Evolutionary conservation across 805 yeast species (phyloP).

Genomic region (Kazachstania kunashirensis): DNA sequence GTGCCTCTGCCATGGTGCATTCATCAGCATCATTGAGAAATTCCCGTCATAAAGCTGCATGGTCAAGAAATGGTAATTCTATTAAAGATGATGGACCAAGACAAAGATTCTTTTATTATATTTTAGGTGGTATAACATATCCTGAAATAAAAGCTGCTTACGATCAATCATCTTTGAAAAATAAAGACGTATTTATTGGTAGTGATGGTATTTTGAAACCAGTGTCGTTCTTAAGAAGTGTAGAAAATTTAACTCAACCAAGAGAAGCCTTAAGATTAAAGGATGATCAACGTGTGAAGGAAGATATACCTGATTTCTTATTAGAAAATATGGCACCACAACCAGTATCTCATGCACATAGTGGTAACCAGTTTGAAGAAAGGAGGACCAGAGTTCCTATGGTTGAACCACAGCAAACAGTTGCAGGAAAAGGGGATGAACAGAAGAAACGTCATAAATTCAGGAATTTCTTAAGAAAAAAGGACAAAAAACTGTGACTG

Average conservation of each 20-base stretch:
- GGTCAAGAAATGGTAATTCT: conserved; percentile 45
- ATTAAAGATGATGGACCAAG: conserved; percentile 31
- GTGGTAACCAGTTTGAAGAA: conserved; percentile 11
- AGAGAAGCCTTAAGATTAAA: conserved; percentile 37
- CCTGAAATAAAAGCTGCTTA: conserved; percentile 71
- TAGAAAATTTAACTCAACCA: conserved; percentile 30
- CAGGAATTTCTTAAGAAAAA: conserved; percentile 35
- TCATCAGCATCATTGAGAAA: conserved; percentile 51
- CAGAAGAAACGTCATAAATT: conserved; percentile 40
- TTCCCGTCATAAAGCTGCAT: conserved; percentile 62
- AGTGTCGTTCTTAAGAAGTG: conserved; percentile 30
- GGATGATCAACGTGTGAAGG: conserved; percentile 28
- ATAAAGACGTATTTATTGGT: conserved; percentile 74
- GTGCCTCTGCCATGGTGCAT: conserved; percentile 26
- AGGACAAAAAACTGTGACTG: too few relatives aligned
- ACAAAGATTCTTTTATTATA: conserved; percentile 68
- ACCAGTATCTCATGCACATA: conserved; percentile 22
- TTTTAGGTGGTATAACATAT: conserved; percentile 84
- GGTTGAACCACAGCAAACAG: not conserved
- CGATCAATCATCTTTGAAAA: conserved; percentile 50
- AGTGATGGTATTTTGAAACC: conserved; percentile 66
- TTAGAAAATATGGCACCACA: conserved; percentile 25
- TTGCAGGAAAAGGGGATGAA: conserved; percentile 17
- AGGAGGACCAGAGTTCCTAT: conserved; percentile 6
- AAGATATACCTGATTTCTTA: conserved; percentile 37